Evolutionary conservation across 176 grass and related monocot genomes (phyloP).

Genomic region (Chloris gayana): DNA sequence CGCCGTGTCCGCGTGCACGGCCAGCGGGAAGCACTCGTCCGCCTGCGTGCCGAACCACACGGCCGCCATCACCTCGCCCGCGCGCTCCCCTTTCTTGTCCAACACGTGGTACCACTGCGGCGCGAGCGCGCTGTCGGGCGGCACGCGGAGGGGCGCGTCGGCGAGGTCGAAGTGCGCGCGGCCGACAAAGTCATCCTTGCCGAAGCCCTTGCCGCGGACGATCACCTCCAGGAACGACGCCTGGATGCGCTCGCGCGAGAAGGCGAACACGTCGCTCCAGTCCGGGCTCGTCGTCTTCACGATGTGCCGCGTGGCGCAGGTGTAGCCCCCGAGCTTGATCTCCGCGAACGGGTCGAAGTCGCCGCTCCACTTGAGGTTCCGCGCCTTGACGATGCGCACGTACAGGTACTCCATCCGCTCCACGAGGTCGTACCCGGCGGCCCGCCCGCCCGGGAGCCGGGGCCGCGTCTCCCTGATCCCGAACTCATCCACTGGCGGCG

Average conservation of each 20-base stretch:
- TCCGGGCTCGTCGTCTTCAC: slow-evolving; percentile 58
- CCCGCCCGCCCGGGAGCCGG: slow-evolving; percentile 34
- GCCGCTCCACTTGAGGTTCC: slow-evolving; percentile 43
- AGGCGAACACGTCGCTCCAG: slow-evolving; percentile 79
- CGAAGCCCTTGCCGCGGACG: slow-evolving; percentile 47
- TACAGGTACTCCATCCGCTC: slow-evolving; percentile 86
- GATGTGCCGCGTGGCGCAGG: slow-evolving; percentile 53
- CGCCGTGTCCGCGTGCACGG: slow-evolving; percentile 57
- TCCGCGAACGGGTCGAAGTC: slow-evolving; percentile 53
- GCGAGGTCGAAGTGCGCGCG: slow-evolving; percentile 43
- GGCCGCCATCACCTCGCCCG: slow-evolving; percentile 66
- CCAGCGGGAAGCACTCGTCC: slow-evolving; percentile 65
- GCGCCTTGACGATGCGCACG: slow-evolving; percentile 77
- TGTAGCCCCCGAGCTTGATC: slow-evolving; percentile 47
- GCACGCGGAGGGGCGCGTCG: slow-evolving; percentile 44
- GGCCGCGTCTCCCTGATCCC: slow-evolving; percentile 60
- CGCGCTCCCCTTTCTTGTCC: slow-evolving; percentile 31
- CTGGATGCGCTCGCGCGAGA: slow-evolving; percentile 55
- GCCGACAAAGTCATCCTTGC: slow-evolving; percentile 56
- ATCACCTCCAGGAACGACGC: slow-evolving; percentile 43
- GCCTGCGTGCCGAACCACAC: slow-evolving; percentile 79
- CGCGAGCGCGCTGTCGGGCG: slow-evolving; percentile 54
- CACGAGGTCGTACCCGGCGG: slow-evolving; percentile 69
- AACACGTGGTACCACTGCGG: slow-evolving; percentile 69
- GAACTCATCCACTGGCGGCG: slow-evolving; percentile 41